These are phyloP conservation scores for Mrakia gelida DNA, from an alignment of 768 basidiomycete genomes.

Conservation along the genomic window DNA sequence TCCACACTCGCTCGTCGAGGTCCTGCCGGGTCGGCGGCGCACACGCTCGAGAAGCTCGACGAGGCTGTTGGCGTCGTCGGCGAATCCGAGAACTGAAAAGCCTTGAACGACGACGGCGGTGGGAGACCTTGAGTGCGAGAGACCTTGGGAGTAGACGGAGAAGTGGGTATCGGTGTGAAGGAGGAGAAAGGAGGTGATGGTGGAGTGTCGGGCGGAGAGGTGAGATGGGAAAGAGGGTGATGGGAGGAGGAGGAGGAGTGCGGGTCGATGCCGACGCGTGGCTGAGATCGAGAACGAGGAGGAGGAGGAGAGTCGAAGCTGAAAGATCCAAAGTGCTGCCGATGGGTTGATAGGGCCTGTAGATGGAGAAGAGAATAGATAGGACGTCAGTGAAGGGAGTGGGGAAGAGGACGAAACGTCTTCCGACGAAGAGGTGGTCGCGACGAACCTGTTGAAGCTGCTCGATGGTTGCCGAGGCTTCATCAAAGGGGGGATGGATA, in stretches of 20 bases:
- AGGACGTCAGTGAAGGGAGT: background rate
- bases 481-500: conserved; percentile 6
- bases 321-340: background rate
- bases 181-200: background rate
- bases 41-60: background rate
- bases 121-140: background rate
- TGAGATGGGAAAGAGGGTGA: background rate
- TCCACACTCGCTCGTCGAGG: conserved; percentile 69
- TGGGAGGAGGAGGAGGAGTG: background rate
- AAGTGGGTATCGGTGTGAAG: background rate
- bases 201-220: background rate
- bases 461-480: background rate
- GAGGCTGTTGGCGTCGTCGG: background rate
- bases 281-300: too few relatives aligned
- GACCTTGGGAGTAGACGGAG: background rate
- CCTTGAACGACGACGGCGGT: background rate
- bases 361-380: too few relatives aligned
- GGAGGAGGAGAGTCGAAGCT: background rate
- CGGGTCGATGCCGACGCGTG: background rate
- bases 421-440: too few relatives aligned
- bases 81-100: background rate
- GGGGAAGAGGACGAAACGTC: too few relatives aligned
- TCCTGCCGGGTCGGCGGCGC: background rate
- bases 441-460: background rate
- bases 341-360: conserved; percentile 2